phyloP scores from a whole-genome alignment of 352 stramenopile genomes.

The Globisporangium paddicum region DNA sequence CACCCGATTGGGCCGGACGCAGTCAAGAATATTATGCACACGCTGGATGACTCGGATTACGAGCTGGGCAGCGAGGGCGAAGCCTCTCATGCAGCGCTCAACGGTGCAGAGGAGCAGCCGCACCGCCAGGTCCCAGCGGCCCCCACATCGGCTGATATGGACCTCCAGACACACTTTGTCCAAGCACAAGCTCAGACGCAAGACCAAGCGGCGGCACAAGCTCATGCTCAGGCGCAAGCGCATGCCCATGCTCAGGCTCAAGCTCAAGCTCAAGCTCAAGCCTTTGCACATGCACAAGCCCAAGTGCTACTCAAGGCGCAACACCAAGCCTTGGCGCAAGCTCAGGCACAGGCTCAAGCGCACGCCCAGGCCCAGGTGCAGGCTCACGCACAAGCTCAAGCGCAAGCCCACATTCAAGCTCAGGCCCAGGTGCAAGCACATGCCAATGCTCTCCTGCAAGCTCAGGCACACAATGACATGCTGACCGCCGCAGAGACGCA shows the following conservation, averaged over 20 bases:
- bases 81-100: constrained; percentile 1
- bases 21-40: constrained; percentile 45
- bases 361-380: too few relatives aligned
- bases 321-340: constrained; percentile 17
- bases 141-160: constrained; percentile 3
- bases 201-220: background rate
- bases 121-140: background rate
- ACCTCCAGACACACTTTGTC: constrained; percentile 2
- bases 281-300: background rate
- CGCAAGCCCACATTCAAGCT: too few relatives aligned
- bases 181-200: constrained; percentile 5
- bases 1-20: constrained; percentile 66
- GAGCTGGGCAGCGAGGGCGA: constrained; percentile 28
- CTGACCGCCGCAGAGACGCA: constrained; percentile 30
- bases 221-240: background rate
- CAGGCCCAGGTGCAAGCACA: constrained; percentile 33
- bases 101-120: constrained; percentile 10
- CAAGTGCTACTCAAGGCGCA: constrained; percentile 6
- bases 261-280: background rate
- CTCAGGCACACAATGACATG: constrained; percentile 36
- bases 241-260: background rate
- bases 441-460: constrained; percentile 24
- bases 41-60: constrained; percentile 58
- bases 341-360: constrained; percentile 19
- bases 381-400: constrained; percentile 27